Base-by-base conservation (phyloP, 306 rosid genomes). In the Medicago ruthenica region DNA sequence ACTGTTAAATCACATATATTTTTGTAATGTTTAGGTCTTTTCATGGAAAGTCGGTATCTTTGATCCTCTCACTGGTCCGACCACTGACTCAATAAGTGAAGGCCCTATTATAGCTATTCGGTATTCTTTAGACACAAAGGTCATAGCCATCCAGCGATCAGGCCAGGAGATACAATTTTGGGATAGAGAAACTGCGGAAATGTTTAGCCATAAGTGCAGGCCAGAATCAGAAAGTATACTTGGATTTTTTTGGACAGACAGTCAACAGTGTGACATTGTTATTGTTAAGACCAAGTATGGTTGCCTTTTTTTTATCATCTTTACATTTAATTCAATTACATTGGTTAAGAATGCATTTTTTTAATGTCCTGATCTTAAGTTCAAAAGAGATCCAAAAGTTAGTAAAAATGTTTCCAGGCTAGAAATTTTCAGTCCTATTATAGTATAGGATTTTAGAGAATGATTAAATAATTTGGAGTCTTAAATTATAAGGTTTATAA, bases 181-280 rank as follows among this genome's bases (percentile, higher is more conserved):
- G 87, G 76, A 84, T 76, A 95, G 91, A 89, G 97, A 90, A 73
- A 89, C 86, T 53, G 96, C 96, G 59, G 92, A 86, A 67, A 82
- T 85, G 64, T 95, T 90, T 86, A 90, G 76, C 82, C 92, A 89
- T 79, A 90, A 79, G n/a, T 95, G 97, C 89, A 83, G 74, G 78
- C 74, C 83, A 70, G 99, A 95, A 81, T 85, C 96, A 10, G 99
- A 90, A 88, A 89, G 90, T 78, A 83, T 95, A 66, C 86, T 95
- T 83, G 99, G 99, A 15, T 92, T 92, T 73, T 95, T 95, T 82
- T 95, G 99, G 99, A 92, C 99, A 10, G 99, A 92, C 76, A 86
- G 96, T 73, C 92, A 92, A 48, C 79, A 80, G 73, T 90, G 96
- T 80, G 88, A 92, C 85, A 80, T 95, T 68, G 96, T 95, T 76